Conservation (phyloP, 345 rosid species). For the Clausena lansium region DNA sequence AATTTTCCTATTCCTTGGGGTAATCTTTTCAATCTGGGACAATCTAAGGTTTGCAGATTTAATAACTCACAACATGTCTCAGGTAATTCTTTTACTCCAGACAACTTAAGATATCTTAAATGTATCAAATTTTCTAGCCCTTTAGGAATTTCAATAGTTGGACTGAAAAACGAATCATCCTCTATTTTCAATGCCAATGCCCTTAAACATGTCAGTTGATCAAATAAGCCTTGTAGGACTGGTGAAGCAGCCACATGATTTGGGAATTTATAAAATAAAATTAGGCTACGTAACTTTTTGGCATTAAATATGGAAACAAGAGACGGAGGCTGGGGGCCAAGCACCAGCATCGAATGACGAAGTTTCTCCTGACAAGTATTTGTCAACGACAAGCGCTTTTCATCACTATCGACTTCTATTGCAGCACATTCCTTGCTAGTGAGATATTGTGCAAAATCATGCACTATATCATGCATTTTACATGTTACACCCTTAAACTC, state of each 20-base stretch:
- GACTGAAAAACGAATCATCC: rapidly evolving
- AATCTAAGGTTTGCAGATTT: not conserved
- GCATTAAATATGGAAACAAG: not conserved
- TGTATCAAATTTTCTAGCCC: not conserved
- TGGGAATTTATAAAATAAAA: not conserved
- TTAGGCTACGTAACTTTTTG: not conserved
- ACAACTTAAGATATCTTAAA: not conserved
- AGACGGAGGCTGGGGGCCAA: rapidly evolving
- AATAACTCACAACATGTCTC: not conserved
- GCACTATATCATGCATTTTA: constrained; percentile 4
- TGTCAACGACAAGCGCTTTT: not conserved
- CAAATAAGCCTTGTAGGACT: not conserved
- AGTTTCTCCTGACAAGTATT: not conserved
- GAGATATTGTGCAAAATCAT: not conserved
- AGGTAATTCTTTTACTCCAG: not conserved
- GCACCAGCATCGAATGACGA: not conserved
- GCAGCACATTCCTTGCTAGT: not conserved
- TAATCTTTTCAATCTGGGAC: not conserved
- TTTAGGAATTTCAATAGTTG: too few species aligned
- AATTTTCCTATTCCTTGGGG: not conserved
- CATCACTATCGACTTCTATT: not conserved
- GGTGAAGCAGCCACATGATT: too few species aligned
- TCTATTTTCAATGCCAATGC: not conserved
- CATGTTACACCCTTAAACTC: not conserved
- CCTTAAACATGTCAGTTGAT: not conserved